Conservation (phyloP, 805 yeast genomes). For the Clavispora fructus region DNA sequence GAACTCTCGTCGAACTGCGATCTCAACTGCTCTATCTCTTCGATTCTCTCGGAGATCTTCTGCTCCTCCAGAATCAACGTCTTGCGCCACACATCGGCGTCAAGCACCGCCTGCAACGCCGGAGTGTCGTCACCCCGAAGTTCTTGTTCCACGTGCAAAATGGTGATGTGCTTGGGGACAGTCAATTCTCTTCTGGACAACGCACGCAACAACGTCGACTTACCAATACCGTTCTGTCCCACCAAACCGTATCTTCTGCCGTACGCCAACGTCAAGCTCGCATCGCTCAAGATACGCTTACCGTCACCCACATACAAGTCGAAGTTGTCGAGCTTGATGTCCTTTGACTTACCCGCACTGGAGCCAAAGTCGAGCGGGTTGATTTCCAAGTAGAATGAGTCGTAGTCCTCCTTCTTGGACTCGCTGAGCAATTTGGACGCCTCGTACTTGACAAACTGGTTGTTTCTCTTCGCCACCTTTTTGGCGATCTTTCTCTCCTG, state of each 20-base stretch:
- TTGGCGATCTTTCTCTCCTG: constrained; percentile 97
- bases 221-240: constrained; percentile 99
- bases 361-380: constrained; percentile 87
- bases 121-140: constrained; percentile 86
- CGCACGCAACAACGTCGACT: constrained; percentile 88
- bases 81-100: constrained; percentile 99
- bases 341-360: constrained; percentile 92
- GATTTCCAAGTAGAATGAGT: constrained; percentile 89
- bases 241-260: constrained; percentile 97
- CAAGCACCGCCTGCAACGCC: constrained; percentile 93
- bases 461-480: constrained; percentile 87
- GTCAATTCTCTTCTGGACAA: constrained; percentile 88
- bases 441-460: constrained; percentile 81
- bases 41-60: constrained; percentile 66
- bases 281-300: constrained; percentile 82
- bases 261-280: constrained; percentile 78
- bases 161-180: constrained; percentile 92
- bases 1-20: constrained; percentile 67
- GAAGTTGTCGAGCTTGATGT: constrained; percentile 86
- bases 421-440: constrained; percentile 84
- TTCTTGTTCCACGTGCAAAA: constrained; percentile 97
- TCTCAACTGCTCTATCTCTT: constrained; percentile 67
- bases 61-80: constrained; percentile 72
- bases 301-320: constrained; percentile 96
- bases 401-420: constrained; percentile 70